Percentiles rank a stretch among this genome's conserved stretches.
phyloP scores from a whole-genome alignment of 352 stramenopile species.

The Phytophthora litchii region DNA sequence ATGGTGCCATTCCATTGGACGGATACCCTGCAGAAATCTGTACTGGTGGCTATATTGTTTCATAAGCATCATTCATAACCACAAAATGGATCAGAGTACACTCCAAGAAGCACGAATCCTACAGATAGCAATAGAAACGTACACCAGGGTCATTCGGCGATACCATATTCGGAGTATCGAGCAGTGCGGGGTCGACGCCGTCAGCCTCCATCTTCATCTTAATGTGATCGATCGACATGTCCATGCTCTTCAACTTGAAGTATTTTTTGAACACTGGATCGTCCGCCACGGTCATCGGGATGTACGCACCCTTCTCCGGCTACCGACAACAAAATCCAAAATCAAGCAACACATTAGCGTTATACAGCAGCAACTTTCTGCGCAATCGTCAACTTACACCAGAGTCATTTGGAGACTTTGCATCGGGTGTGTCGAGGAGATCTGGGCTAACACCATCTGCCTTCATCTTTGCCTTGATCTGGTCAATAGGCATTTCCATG shows the following conservation, averaged over 20 bases:
- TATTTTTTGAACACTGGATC: constrained; percentile 86
- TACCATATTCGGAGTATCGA: constrained; percentile 64
- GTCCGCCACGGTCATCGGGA: constrained; percentile 72
- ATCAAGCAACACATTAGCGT: too few species aligned
- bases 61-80: constrained; percentile 4
- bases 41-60: constrained; percentile 32
- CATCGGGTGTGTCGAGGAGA: constrained; percentile 74
- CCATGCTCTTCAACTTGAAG: constrained; percentile 86
- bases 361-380: constrained; percentile 1
- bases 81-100: constrained; percentile 4
- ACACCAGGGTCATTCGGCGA: constrained; percentile 86
- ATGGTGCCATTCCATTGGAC: constrained; percentile 22
- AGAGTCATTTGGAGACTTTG: constrained; percentile 75
- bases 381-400: constrained; percentile 49
- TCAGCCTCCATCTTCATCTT: constrained; percentile 89
- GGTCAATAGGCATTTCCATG: constrained; percentile 77
- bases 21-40: constrained; percentile 24
- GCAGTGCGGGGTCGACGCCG: constrained; percentile 63
- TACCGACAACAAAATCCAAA: constrained; percentile 16
- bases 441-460: constrained; percentile 62
- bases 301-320: constrained; percentile 69
- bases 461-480: constrained; percentile 86
- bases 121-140: constrained; percentile 23
- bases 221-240: constrained; percentile 84
- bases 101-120: background rate